Evolutionary conservation across 768 basidiomycete genomes (phyloP).

Genomic region (Rhodotorula diobovata): DNA sequence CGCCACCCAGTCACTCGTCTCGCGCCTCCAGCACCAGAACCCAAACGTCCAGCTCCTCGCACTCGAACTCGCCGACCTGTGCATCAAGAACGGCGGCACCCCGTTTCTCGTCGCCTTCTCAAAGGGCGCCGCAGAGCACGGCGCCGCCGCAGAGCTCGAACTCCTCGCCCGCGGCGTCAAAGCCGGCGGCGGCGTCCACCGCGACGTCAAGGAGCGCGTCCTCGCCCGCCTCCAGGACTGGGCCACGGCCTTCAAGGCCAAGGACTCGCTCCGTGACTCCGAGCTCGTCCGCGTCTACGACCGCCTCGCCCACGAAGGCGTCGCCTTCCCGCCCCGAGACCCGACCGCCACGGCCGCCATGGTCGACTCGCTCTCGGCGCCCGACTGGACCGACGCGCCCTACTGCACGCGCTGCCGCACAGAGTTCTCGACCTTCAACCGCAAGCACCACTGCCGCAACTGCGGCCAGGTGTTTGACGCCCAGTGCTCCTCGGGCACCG

Average conservation of each 20-base stretch:
- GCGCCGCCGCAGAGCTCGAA: slow-evolving; percentile 23
- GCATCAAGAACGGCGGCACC: slow-evolving; percentile 96
- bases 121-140: slow-evolving; percentile 5
- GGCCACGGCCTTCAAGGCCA: slow-evolving; percentile 72
- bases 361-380: slow-evolving; percentile 82
- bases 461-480: slow-evolving; percentile 97
- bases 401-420: slow-evolving; percentile 91
- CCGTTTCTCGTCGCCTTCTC: slow-evolving; percentile 77
- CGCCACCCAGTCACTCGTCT: slow-evolving; percentile 81
- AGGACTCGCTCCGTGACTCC: slow-evolving; percentile 70
- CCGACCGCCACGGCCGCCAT: slow-evolving; percentile 66
- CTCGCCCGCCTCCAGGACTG: slow-evolving; percentile 81
- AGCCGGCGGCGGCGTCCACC: slow-evolving; percentile 51
- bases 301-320: slow-evolving; percentile 64
- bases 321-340: slow-evolving; percentile 77
- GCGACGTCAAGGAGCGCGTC: slow-evolving; percentile 68
- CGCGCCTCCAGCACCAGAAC: slow-evolving; percentile 85
- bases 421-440: slow-evolving; percentile 86
- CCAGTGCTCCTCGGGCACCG: slow-evolving; percentile 75
- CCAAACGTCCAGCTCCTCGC: slow-evolving; percentile 56
- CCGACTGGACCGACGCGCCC: slow-evolving; percentile 88
- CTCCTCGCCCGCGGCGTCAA: slow-evolving; percentile 19
- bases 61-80: slow-evolving; percentile 73
- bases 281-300: slow-evolving; percentile 67
- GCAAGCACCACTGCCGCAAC: slow-evolving; percentile 97